Evolutionary conservation across 169 alveolate genomes (phyloP).

Genomic region (Neospora caninum): DNA sequence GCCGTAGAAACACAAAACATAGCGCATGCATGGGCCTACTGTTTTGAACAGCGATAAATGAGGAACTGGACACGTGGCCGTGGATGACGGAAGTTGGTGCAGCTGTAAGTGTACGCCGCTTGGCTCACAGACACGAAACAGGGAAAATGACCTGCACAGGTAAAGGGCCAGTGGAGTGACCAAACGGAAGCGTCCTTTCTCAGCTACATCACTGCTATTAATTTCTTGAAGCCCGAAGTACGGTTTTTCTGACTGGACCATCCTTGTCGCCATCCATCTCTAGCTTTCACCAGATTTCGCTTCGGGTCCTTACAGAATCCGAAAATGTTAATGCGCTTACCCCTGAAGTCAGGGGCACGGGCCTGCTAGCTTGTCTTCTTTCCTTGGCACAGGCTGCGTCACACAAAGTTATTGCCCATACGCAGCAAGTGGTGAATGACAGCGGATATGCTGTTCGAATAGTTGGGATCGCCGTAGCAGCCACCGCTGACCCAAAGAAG

Average conservation of each 20-base stretch:
- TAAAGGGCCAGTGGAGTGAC: background rate
- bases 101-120: background rate
- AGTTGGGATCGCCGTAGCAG: background rate
- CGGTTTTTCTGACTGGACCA: background rate
- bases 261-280: background rate
- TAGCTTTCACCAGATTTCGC: background rate
- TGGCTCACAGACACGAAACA: background rate
- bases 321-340: background rate
- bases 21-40: background rate
- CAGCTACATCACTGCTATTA: background rate
- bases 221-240: background rate
- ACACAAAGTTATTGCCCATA: background rate
- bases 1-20: background rate
- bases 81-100: slow-evolving; percentile 50
- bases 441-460: background rate
- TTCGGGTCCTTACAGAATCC: background rate
- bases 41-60: background rate
- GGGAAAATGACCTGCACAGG: background rate
- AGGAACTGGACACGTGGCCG: slow-evolving; percentile 11
- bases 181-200: background rate
- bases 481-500: background rate
- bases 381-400: background rate
- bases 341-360: background rate
- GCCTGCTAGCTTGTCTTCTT: background rate
- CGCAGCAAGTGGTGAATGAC: background rate